A percentile compares a stretch with the other conserved stretches of the same genome.
Evolutionary conservation across 2,329 filamentous ascomycete genomes (phyloP).

Genomic region (Aspergillus alliaceus): DNA sequence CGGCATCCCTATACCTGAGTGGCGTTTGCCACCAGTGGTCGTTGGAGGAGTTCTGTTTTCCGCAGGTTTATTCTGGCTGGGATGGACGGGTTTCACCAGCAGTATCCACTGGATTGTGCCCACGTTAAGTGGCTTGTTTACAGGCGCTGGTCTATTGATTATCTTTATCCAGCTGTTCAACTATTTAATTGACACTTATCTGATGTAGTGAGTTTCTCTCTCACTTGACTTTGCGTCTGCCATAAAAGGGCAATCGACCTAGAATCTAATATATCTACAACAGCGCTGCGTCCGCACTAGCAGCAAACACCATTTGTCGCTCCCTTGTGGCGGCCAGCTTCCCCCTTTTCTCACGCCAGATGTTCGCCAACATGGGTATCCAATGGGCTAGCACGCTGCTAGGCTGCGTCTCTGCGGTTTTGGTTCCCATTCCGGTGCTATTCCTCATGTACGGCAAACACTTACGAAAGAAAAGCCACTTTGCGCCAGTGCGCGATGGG

Average conservation of each 20-base stretch:
- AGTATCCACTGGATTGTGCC: constrained; percentile 44
- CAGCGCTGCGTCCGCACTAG: constrained; percentile 53
- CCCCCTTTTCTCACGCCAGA: constrained; percentile 37
- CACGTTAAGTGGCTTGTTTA: constrained; percentile 51
- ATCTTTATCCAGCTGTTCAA: constrained; percentile 60
- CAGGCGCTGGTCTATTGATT: constrained; percentile 57
- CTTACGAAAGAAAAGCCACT: neutral
- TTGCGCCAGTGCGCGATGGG: neutral
- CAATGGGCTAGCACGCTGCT: constrained; percentile 40
- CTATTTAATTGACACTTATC: constrained; percentile 61
- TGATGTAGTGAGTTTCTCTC: constrained; percentile 40
- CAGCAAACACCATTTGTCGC: constrained; percentile 54
- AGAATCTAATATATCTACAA: too few relatives aligned
- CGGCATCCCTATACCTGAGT: constrained; percentile 56
- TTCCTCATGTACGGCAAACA: constrained; percentile 27
- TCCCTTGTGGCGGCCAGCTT: constrained; percentile 35
- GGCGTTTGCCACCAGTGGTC: constrained; percentile 57
- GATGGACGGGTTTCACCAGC: constrained; percentile 62
- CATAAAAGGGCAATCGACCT: too few relatives aligned
- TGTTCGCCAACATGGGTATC: constrained; percentile 37
- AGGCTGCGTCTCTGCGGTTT: constrained; percentile 32
- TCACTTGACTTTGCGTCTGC: too few relatives aligned
- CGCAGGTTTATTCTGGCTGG: constrained; percentile 73
- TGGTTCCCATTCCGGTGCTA: constrained; percentile 37
- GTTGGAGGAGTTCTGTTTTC: constrained; percentile 54